Conservation (phyloP, 768 basidiomycete species). For the Kwoniella europaea region DNA sequence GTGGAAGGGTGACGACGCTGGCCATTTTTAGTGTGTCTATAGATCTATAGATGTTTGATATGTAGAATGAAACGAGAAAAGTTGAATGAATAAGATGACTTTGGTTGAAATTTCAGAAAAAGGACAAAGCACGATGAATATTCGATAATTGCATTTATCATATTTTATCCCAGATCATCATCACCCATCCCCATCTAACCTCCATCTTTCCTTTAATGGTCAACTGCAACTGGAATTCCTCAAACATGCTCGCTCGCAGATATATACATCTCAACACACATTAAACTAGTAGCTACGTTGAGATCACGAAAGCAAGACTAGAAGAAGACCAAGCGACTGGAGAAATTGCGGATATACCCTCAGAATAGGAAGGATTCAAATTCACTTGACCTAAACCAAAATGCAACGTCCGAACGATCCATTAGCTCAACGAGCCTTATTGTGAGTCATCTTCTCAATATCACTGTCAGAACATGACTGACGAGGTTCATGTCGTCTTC, state of each 20-base stretch:
- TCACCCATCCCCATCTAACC: background rate
- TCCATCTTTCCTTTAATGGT: background rate
- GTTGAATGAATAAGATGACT: background rate
- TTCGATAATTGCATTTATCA: constrained; percentile 19
- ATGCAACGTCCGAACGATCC: constrained; percentile 55
- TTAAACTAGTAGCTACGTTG: background rate
- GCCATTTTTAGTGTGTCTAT: constrained; percentile 38
- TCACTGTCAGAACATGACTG: background rate
- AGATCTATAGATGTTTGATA: constrained; percentile 1
- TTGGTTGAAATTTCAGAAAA: constrained; percentile 22
- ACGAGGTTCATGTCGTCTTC: background rate
- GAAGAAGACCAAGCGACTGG: no score
- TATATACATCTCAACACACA: background rate
- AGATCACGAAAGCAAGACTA: no score
- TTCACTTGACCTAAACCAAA: background rate
- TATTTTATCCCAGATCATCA: constrained; percentile 26
- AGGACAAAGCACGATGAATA: constrained; percentile 9
- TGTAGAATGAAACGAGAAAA: background rate
- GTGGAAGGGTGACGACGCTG: constrained; percentile 58
- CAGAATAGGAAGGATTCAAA: background rate
- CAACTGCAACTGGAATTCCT: no score
- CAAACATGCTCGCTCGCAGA: background rate
- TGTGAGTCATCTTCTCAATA: constrained; percentile 37
- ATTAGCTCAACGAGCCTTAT: constrained; percentile 51
- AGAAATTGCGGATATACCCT: background rate